phyloP scores from a whole-genome alignment of 257 asterid species.

The Primulina eburnea region DNA sequence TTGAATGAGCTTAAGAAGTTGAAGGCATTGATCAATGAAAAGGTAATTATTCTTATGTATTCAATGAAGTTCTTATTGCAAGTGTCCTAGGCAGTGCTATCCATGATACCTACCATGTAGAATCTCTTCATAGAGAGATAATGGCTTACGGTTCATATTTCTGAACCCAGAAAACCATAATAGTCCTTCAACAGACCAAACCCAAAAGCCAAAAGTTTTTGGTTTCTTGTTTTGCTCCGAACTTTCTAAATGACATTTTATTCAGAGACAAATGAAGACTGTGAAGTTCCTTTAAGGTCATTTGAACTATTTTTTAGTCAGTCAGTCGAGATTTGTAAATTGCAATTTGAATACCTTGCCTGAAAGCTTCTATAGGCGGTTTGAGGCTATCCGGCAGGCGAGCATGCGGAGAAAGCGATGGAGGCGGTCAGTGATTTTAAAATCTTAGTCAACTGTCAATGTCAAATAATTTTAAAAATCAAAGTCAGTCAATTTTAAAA shows the following conservation, averaged over 20 bases:
- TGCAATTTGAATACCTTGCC: background rate
- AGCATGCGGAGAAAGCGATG: too few species aligned
- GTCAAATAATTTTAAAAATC: too few species aligned
- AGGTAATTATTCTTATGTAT: constrained; percentile 42
- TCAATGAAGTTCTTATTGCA: background rate
- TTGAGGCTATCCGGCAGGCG: too few species aligned
- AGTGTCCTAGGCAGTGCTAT: background rate
- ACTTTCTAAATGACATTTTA: background rate
- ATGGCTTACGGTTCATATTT: background rate
- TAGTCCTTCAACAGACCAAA: background rate
- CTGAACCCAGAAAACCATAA: background rate
- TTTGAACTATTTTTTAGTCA: background rate
- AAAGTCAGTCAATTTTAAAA: too few species aligned
- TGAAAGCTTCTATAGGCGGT: background rate
- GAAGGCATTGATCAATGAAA: constrained; percentile 69
- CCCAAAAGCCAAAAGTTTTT: background rate
- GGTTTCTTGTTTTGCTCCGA: background rate
- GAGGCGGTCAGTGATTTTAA: too few species aligned
- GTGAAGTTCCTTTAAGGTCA: constrained; percentile 5
- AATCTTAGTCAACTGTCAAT: too few species aligned
- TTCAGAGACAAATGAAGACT: background rate
- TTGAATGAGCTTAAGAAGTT: constrained; percentile 82
- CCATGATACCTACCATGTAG: background rate
- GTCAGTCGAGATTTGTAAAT: background rate
- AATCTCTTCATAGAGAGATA: background rate